phyloP scores from a whole-genome alignment of 164 flowering plant species.

The Sextonia rubra region DNA sequence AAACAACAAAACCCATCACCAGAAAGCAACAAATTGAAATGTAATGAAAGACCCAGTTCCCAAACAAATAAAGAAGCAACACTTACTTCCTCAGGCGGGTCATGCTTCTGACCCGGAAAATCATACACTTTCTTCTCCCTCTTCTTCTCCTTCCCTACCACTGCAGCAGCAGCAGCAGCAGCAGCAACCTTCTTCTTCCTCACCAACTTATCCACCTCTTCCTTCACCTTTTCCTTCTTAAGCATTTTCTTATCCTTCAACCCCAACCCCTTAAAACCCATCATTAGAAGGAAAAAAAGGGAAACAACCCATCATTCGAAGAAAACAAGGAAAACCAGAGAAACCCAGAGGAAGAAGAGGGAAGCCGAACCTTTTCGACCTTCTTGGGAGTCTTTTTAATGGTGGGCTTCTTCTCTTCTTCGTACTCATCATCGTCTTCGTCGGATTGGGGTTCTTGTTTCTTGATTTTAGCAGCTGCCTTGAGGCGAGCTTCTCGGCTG shows the following conservation, averaged over 20 bases:
- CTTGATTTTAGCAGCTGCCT: constrained; percentile 22
- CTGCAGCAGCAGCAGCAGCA: constrained; percentile 6
- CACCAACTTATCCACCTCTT: constrained; percentile 15
- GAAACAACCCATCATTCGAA: constrained; percentile 2
- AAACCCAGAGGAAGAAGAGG: neutral
- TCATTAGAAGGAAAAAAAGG: constrained; percentile 3
- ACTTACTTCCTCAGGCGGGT: constrained; percentile 78
- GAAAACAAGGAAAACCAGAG: neutral
- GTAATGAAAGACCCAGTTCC: neutral
- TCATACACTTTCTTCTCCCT: constrained; percentile 72
- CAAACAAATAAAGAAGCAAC: too few relatives aligned
- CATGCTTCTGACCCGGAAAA: constrained; percentile 95
- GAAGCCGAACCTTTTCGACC: constrained; percentile 24
- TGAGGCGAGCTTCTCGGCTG: constrained; percentile 15
- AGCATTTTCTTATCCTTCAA: constrained; percentile 24
- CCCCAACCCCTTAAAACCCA: constrained; percentile 4
- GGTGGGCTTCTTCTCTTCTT: constrained; percentile 8
- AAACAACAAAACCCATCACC: constrained; percentile 11
- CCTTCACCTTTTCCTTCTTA: constrained; percentile 28
- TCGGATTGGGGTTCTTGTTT: constrained; percentile 29
- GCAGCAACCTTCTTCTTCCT: constrained; percentile 16
- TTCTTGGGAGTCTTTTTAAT: constrained; percentile 13
- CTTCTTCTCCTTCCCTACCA: constrained; percentile 33
- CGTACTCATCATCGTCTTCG: constrained; percentile 10
- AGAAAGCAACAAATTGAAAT: neutral